A percentile compares a stretch with the other conserved stretches of the same genome.
These are phyloP conservation scores for Brassica incana DNA, from an alignment of 345 rosid species.

Conservation along the genomic window DNA sequence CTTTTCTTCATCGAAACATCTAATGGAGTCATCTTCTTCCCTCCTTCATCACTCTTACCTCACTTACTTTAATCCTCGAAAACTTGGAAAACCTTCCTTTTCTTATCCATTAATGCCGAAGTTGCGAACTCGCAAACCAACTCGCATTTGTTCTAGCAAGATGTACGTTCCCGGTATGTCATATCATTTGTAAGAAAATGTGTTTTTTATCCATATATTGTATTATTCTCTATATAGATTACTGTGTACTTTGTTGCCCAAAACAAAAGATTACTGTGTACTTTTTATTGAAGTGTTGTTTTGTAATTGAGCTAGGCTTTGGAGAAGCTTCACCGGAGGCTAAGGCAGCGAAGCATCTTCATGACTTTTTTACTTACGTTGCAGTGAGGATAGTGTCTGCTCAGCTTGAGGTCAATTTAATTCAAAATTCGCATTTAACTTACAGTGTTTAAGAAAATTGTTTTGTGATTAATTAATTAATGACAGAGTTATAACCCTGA, in stretches of 20 bases:
- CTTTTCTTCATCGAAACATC: not conserved
- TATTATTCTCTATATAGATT: not conserved
- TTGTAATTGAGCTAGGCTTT: constrained; percentile 45
- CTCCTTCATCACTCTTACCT: constrained; percentile 26
- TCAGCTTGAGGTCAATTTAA: constrained; percentile 66
- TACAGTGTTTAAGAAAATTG: not conserved
- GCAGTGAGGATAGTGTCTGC: constrained; percentile 77
- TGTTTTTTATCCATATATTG: not conserved
- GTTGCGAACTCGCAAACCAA: constrained; percentile 9
- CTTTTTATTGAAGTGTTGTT: not conserved
- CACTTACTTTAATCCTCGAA: constrained; percentile 27
- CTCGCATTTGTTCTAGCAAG: constrained; percentile 34
- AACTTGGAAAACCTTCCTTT: constrained; percentile 2
- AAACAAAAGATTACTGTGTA: not conserved
- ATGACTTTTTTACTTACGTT: constrained; percentile 69
- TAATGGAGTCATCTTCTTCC: not conserved
- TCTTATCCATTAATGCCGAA: constrained; percentile 1
- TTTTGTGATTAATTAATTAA: not conserved
- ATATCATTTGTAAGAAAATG: not conserved
- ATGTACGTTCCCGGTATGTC: constrained; percentile 42
- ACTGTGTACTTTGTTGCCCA: too few species aligned
- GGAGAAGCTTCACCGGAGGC: constrained; percentile 94
- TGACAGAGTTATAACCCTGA: constrained; percentile 75
- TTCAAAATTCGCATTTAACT: not conserved
- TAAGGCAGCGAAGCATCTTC: constrained; percentile 71